Conservation (phyloP, 129 eudicot species). For the Saposhnikovia divaricata region DNA sequence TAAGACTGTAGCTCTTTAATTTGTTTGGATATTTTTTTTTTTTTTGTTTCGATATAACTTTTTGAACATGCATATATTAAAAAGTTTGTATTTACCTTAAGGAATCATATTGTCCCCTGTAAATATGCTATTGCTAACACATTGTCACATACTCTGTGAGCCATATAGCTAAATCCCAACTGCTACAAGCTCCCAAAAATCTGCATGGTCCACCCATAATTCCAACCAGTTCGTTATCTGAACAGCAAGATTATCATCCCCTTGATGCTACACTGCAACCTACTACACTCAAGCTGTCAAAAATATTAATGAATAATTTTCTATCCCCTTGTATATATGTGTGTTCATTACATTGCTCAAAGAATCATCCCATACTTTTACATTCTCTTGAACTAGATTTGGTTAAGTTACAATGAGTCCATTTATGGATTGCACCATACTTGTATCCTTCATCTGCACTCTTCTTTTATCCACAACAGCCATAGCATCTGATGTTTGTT, state of each 20-base stretch:
- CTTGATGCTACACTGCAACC: neutral
- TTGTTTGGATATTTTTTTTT: no score
- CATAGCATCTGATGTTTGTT: slow-evolving; percentile 46
- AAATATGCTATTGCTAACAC: no score
- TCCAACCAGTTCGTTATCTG: neutral
- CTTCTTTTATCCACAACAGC: slow-evolving; percentile 35
- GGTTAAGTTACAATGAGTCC: neutral
- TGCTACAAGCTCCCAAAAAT: neutral
- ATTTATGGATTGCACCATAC: slow-evolving; percentile 31
- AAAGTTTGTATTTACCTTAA: neutral
- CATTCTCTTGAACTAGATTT: neutral
- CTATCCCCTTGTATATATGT: neutral
- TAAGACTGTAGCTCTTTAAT: no score
- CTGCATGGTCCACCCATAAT: slow-evolving; percentile 4
- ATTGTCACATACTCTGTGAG: neutral
- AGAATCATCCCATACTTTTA: neutral
- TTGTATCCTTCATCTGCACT: slow-evolving; percentile 32
- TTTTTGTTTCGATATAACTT: no score
- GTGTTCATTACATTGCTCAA: neutral
- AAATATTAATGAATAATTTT: neutral
- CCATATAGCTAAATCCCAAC: neutral
- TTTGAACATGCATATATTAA: no score
- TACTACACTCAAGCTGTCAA: neutral
- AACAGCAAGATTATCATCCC: neutral
- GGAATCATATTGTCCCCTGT: neutral